A percentile compares a stretch with the other conserved stretches of the same genome.
Evolutionary conservation across 352 stramenopile genomes (phyloP).

Genomic region (Halophytophthora batemanensis): DNA sequence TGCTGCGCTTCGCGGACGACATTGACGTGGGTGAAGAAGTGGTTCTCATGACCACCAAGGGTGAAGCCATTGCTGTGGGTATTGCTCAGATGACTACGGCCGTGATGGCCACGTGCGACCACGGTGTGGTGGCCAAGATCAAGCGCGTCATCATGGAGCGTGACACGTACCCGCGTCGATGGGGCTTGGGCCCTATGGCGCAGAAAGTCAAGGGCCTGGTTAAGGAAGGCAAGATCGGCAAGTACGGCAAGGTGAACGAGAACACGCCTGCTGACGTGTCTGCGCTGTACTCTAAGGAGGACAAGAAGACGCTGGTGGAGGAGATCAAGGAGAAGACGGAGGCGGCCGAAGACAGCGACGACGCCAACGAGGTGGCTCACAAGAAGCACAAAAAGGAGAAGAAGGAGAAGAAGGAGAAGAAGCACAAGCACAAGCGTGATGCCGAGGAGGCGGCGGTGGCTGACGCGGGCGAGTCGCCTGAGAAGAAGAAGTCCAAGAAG

Average conservation of each 20-base stretch:
- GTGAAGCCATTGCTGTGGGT: conserved; percentile 98
- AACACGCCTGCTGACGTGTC: conserved; percentile 77
- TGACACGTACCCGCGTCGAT: conserved; percentile 98
- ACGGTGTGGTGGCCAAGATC: conserved; percentile 99
- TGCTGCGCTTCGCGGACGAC: conserved; percentile 98
- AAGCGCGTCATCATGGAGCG: conserved; percentile 99
- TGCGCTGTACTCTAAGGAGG: conserved; percentile 66
- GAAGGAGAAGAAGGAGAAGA: conserved; percentile 80
- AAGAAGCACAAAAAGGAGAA: conserved; percentile 69
- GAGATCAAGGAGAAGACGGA: conserved; percentile 48
- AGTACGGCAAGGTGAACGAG: conserved; percentile 89
- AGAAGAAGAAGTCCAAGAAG: conserved; percentile 89
- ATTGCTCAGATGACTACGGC: conserved; percentile 99
- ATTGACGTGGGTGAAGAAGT: conserved; percentile 99
- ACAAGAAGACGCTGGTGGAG: conserved; percentile 59
- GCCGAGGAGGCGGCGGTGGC: conserved; percentile 36
- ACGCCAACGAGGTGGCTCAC: conserved; percentile 66
- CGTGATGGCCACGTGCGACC: conserved; percentile 99
- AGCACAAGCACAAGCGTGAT: conserved; percentile 81
- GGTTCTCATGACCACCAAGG: conserved; percentile 99
- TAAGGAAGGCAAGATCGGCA: conserved; percentile 90
- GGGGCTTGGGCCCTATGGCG: conserved; percentile 98
- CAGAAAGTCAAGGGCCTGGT: conserved; percentile 99
- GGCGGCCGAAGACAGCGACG: conserved; percentile 36
- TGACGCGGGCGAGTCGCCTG: conserved; percentile 58